Base-by-base conservation (phyloP, 805 yeast genomes). In the Kazachstania bromeliacearum region DNA sequence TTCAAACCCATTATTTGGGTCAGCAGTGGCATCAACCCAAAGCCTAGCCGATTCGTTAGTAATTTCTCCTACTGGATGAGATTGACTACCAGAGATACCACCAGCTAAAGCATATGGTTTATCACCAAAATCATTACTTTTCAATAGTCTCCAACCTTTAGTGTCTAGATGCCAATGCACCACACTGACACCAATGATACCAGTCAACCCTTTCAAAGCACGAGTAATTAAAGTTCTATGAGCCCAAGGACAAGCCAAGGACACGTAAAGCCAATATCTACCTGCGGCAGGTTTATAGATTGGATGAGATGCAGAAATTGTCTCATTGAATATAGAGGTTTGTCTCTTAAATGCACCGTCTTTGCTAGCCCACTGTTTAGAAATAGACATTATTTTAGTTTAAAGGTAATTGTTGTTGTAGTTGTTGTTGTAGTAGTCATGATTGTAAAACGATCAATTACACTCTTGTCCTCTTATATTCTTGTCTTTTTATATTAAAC, bases 161-260 rank as follows among this genome's bases (percentile, higher is more conserved):
- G 66, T 71, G 45, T 82, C 95, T 80, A 89, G 71, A 50, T 76
- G 78, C 89, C 96, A 87, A 58, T 87, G 94, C 9, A 89, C 96
- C 27, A 85, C 85, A 15, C 88, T 75, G 22, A 79, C 67, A 3
- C 76, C 73, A 42, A 80, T 75, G 8, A 79, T 59, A 1, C 73
- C 62, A 1, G 68, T 61, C 34, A 81, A 58, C 1, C 95, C 95
- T 63, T 87, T 85, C 43, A 89, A 64, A 9, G 70, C 60, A 36
- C 96, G 64, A 3, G 79, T 68, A 36, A 85, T 79, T 40, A 88
- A 66, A 0, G 88, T 75, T 43, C 97, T 70, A 54, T 85, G 94
- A 1, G 96, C 96, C 74, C 96, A 89, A 4, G 98, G 97, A 61
- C 98, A 89, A 2, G 95, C 95, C 33, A 70, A 66, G 1, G 92